phyloP scores from a whole-genome alignment of 257 asterid genomes.

The Agastache rugosa region DNA sequence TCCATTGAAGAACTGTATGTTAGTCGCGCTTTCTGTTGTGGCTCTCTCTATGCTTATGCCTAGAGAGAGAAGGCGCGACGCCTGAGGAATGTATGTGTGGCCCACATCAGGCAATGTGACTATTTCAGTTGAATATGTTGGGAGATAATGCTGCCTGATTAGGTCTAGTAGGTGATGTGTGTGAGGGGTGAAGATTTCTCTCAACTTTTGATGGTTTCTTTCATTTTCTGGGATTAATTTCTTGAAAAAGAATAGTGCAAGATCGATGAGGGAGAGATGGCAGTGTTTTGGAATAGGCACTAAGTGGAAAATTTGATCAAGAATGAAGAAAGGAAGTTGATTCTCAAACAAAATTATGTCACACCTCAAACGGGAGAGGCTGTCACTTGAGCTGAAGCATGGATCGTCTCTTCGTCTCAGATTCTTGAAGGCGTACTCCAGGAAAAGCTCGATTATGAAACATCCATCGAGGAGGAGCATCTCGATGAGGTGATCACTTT shows the following conservation, averaged over 20 bases:
- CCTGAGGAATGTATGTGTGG: slow-evolving; percentile 23
- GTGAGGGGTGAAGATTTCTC: slow-evolving; percentile 27
- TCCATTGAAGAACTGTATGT: slow-evolving; percentile 40
- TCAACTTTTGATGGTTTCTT: neutral
- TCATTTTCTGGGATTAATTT: slow-evolving; percentile 28
- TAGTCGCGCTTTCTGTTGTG: slow-evolving; percentile 28
- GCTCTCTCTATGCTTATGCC: slow-evolving; percentile 48
- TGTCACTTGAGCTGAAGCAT: slow-evolving; percentile 32
- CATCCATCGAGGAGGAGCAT: slow-evolving; percentile 58
- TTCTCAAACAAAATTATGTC: slow-evolving; percentile 60
- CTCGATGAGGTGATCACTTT: slow-evolving; percentile 47
- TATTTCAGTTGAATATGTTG: neutral
- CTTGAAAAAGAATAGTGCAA: slow-evolving; percentile 51
- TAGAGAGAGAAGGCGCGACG: slow-evolving; percentile 28
- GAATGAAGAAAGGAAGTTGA: slow-evolving; percentile 58
- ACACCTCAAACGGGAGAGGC: slow-evolving; percentile 38
- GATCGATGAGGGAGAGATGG: slow-evolving; percentile 44
- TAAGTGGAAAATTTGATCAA: slow-evolving; percentile 48
- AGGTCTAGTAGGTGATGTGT: slow-evolving; percentile 56
- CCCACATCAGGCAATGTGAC: neutral
- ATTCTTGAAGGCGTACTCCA: slow-evolving; percentile 38
- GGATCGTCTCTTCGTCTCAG: slow-evolving; percentile 64
- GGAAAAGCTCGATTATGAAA: slow-evolving; percentile 61
- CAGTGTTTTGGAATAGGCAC: slow-evolving; percentile 48
- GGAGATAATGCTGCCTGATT: slow-evolving; percentile 50